Evolutionary conservation across 176 grass and related monocot species (phyloP).

Genomic region (Hsuehochloa calcarea): DNA sequence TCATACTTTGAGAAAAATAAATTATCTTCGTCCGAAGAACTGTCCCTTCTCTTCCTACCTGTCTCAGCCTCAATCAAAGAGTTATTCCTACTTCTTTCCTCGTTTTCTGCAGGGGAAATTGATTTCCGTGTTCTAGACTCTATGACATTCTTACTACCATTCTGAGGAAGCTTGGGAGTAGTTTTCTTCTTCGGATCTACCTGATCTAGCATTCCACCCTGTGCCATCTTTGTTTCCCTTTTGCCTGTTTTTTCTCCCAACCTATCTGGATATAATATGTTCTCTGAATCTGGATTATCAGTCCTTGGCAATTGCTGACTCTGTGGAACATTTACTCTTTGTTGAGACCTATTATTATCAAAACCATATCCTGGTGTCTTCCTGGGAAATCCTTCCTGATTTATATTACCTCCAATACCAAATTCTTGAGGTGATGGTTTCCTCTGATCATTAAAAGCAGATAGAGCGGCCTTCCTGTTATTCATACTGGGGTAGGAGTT

Average conservation of each 20-base stretch:
- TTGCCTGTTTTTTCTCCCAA: constrained; percentile 44
- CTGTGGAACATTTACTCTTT: constrained; percentile 50
- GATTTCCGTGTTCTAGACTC: constrained; percentile 41
- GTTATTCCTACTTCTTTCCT: constrained; percentile 58
- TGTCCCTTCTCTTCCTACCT: constrained; percentile 53
- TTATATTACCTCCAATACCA: constrained; percentile 29
- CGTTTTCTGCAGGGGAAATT: constrained; percentile 49
- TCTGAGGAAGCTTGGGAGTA: constrained; percentile 38
- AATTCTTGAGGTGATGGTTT: constrained; percentile 47
- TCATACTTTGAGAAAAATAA: constrained; percentile 79
- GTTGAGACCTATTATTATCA: constrained; percentile 48
- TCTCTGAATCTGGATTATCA: constrained; percentile 50
- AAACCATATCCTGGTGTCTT: constrained; percentile 44
- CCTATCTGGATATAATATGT: constrained; percentile 35
- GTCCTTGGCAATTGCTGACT: constrained; percentile 48
- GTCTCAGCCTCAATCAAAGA: constrained; percentile 47
- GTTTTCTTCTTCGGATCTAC: constrained; percentile 39
- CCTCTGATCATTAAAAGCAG: constrained; percentile 49
- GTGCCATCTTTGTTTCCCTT: constrained; percentile 36
- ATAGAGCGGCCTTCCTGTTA: constrained; percentile 44
- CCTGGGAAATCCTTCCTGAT: constrained; percentile 46
- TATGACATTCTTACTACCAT: constrained; percentile 49
- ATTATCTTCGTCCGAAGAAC: constrained; percentile 74
- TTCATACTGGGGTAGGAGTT: constrained; percentile 40
- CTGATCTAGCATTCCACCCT: constrained; percentile 43